Evolutionary conservation across 148 eudicot species (phyloP).

Genomic region (Drosera capensis): DNA sequence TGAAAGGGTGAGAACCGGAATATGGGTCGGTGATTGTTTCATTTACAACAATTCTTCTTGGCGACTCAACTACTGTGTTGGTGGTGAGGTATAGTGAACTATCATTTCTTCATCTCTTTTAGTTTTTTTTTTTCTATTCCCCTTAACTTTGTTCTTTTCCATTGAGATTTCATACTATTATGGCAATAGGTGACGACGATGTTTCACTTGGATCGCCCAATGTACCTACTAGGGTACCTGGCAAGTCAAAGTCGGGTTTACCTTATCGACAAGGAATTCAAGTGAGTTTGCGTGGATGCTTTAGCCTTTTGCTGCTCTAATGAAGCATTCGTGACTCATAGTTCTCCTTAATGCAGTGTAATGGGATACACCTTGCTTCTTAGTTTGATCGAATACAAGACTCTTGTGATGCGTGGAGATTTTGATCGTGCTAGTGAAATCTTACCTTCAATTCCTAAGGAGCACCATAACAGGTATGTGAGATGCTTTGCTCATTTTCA

Average conservation of each 20-base stretch:
- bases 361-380: constrained; percentile 87
- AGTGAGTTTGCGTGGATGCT: constrained; percentile 36
- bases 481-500: neutral
- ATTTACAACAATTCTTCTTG: constrained; percentile 89
- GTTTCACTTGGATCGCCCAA: constrained; percentile 98
- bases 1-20: constrained; percentile 89
- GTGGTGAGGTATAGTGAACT: constrained; percentile 74
- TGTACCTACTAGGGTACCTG: constrained; percentile 95
- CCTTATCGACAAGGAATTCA: constrained; percentile 94
- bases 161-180: constrained; percentile 1
- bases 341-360: constrained; percentile 41
- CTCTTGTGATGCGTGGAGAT: constrained; percentile 98
- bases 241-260: constrained; percentile 93
- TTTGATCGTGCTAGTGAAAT: constrained; percentile 71
- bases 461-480: constrained; percentile 84
- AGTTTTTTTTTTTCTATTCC: neutral
- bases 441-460: constrained; percentile 90
- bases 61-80: constrained; percentile 97
- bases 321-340: neutral
- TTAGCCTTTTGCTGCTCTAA: neutral
- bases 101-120: neutral
- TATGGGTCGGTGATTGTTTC: constrained; percentile 99
- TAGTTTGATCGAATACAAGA: constrained; percentile 90
- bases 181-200: constrained; percentile 80
- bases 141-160: neutral